Conservation (phyloP, 2,329 filamentous ascomycete genomes). For the Pseudogymnoascus sp. region DNA sequence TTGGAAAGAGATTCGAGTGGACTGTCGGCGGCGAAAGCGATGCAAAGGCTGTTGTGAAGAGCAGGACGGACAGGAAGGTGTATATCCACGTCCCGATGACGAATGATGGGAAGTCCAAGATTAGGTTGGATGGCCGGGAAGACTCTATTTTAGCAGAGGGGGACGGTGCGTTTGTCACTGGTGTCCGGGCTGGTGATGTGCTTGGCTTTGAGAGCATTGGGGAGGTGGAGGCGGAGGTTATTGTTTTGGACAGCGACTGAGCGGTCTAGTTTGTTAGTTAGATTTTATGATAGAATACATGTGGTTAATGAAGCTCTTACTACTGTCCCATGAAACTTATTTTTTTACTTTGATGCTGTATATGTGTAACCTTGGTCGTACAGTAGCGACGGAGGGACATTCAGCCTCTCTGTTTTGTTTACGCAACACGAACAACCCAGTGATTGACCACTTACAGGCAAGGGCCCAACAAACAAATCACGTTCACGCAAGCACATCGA, state of each 20-base stretch:
- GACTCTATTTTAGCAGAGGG: conserved; percentile 64
- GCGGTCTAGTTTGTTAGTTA: neutral
- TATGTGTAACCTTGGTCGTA: neutral
- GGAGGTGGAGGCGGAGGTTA: conserved; percentile 60
- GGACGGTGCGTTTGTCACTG: conserved; percentile 70
- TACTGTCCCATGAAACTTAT: neutral
- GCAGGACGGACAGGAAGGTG: conserved; percentile 58
- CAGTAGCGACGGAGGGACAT: neutral
- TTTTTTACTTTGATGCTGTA: neutral
- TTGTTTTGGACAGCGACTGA: conserved; percentile 45
- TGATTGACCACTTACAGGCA: neutral
- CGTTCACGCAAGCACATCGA: neutral
- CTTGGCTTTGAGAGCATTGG: conserved; percentile 60
- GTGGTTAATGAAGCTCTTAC: neutral
- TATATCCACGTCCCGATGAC: conserved; percentile 78
- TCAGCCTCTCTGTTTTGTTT: neutral
- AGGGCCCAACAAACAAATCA: neutral
- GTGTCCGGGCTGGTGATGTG: conserved; percentile 55
- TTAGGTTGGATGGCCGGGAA: conserved; percentile 58
- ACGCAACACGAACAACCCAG: neutral
- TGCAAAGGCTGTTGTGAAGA: conserved; percentile 38
- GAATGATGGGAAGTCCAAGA: conserved; percentile 63
- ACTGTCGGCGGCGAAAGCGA: conserved; percentile 46
- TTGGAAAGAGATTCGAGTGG: conserved; percentile 61
- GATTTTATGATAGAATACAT: neutral